Base-by-base conservation (phyloP, 1,284 basidiomycete genomes). In the Cryptococcus sp. region DNA sequence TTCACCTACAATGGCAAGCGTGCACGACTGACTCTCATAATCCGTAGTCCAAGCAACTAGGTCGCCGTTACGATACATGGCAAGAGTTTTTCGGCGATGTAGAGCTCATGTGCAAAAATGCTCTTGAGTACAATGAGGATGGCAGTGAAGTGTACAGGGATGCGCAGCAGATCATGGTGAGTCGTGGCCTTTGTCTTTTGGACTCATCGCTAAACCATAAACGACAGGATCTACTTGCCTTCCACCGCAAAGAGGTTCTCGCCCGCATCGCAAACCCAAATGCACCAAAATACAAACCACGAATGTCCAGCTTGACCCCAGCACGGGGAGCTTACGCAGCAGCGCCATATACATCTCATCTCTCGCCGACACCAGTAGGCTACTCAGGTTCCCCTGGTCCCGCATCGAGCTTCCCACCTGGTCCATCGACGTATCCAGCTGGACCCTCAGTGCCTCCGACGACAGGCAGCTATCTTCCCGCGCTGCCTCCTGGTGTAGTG, bases 51-150 rank as follows among this genome's bases (percentile, higher is more conserved):
- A 84, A 86, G 69, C 83, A 95, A 52, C 85, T 90, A 50, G 79
- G 81, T 47, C 80, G 83, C 56, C 73, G 72, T 39, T 97, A 95
- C 73, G 69, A 81, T 16, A 83, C 85, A 7, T 81, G 91, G 43
- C 84, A 88, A 50, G 85, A 85, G 30, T 86, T 93, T 71, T 87
- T 85, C 68, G 82, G 84, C 52, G 93, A 94, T 71, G 86, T 93
- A 50, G 90, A 93, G 67, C 82, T 87, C 40, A 91, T 92, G 77
- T 95, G 93, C 77, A 84, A 83, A 69, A 97, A 97, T 74, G 93
- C 93, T 20, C 91, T 91, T 80, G 81, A 83, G 65, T 97, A 93
- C 79, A 97, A 97, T 76, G 82, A 87, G 75, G 87, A 88, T 73
- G 89, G 88, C 27, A 94, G 91, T 74, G 83, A 83, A 57, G 92